A percentile compares a stretch with the other conserved stretches of the same genome.
Conservation (phyloP, 257 asterid genomes). For the Penstemon barbatus region DNA sequence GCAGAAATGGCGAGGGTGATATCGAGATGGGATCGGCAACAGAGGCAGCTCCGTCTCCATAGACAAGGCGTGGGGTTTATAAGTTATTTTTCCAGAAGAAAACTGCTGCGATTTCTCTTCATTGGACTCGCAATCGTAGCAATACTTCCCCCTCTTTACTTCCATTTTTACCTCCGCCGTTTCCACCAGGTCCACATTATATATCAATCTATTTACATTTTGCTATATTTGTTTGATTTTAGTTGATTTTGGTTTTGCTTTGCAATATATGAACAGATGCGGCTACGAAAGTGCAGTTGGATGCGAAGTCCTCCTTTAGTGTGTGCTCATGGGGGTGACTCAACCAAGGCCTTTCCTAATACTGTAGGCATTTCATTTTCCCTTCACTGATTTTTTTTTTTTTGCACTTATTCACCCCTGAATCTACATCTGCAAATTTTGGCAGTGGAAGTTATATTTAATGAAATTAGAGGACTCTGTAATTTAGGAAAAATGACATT, state of each 20-base stretch:
- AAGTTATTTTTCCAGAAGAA: slow-evolving; percentile 38
- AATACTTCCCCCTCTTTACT: slow-evolving; percentile 79
- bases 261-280: slow-evolving; percentile 50
- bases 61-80: slow-evolving; percentile 21
- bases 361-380: slow-evolving; percentile 57
- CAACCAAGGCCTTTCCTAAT: slow-evolving; percentile 89
- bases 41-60: slow-evolving; percentile 47
- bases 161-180: slow-evolving; percentile 86
- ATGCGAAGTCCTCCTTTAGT: slow-evolving; percentile 73
- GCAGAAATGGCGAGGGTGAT: slow-evolving; percentile 35
- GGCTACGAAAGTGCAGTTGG: slow-evolving; percentile 71
- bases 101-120: slow-evolving; percentile 57
- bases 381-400: slow-evolving; percentile 23
- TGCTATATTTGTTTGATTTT: not conserved
- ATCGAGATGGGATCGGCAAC: slow-evolving; percentile 64
- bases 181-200: slow-evolving; percentile 50
- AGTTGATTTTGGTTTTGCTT: not conserved
- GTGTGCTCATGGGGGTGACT: slow-evolving; percentile 99
- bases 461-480: not conserved
- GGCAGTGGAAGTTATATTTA: slow-evolving; percentile 9
- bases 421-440: slow-evolving; percentile 10
- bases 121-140: slow-evolving; percentile 64
- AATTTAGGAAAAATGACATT: not conserved
- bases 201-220: not conserved
- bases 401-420: not conserved